Evolutionary conservation across 2,329 filamentous ascomycete species (phyloP).

Genomic region (Penicillium sp.): DNA sequence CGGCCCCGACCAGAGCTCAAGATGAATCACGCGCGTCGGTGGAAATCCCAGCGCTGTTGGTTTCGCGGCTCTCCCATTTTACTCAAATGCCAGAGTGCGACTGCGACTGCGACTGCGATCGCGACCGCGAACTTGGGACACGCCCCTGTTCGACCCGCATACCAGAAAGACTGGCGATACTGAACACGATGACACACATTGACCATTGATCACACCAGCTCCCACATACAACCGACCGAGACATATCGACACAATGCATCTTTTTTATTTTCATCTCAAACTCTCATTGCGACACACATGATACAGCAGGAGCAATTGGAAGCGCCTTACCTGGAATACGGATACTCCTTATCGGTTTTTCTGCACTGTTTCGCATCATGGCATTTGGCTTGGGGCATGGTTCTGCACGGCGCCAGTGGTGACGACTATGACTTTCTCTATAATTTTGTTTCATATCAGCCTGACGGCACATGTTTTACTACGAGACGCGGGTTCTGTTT

Average conservation of each 20-base stretch:
- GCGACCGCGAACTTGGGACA: not conserved
- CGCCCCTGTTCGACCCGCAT: not conserved
- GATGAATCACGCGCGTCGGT: not conserved
- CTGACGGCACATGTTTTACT: constrained; percentile 11
- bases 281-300: constrained; percentile 5
- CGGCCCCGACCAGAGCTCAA: constrained; percentile 1
- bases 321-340: not conserved
- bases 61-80: not conserved
- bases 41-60: not conserved
- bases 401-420: constrained; percentile 13
- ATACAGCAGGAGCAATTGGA: not conserved
- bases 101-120: not conserved
- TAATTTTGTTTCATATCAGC: constrained; percentile 1
- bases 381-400: constrained; percentile 8
- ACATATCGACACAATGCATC: constrained; percentile 2
- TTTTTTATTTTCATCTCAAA: not conserved
- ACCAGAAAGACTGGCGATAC: constrained; percentile 2
- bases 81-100: constrained; percentile 3
- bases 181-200: constrained; percentile 1
- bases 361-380: constrained; percentile 9
- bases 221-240: constrained; percentile 2
- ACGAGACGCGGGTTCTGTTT: constrained; percentile 3
- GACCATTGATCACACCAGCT: constrained; percentile 2
- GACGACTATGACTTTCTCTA: constrained; percentile 6
- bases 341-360: not conserved